phyloP scores from a whole-genome alignment of 73 alveolate species.

The Stentor roeselii region DNA sequence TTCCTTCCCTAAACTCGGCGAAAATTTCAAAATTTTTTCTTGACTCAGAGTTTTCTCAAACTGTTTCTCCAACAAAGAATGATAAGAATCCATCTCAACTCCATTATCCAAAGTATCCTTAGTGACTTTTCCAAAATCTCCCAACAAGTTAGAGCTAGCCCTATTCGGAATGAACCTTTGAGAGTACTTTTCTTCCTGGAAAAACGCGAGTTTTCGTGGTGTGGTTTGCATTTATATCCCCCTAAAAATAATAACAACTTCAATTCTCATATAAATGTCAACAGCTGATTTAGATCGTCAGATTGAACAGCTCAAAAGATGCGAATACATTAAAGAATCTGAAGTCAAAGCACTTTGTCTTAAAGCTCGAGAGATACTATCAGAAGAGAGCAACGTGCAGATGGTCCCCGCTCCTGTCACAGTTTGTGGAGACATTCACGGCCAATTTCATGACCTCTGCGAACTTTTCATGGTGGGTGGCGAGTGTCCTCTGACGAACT shows the following conservation, averaged over 20 bases:
- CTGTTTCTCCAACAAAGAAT: neutral
- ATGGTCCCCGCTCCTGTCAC: conserved; percentile 50
- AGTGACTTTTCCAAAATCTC: neutral
- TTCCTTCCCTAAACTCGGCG: neutral
- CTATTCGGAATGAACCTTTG: conserved; percentile 11
- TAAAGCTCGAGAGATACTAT: conserved; percentile 48
- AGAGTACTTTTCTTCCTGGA: neutral
- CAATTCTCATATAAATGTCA: too few species aligned
- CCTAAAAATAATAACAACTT: too few species aligned
- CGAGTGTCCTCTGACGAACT: conserved; percentile 91
- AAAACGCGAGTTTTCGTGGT: neutral
- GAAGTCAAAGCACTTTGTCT: conserved; percentile 74
- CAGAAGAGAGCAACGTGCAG: conserved; percentile 62
- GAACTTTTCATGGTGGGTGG: conserved; percentile 94
- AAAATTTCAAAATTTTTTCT: too few species aligned
- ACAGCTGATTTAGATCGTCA: conserved; percentile 42
- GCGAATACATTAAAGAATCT: conserved; percentile 87
- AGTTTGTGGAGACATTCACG: conserved; percentile 88
- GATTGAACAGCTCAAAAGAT: conserved; percentile 48
- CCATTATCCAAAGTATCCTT: neutral
- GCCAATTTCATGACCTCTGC: conserved; percentile 88
- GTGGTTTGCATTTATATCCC: neutral
- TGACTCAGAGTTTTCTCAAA: neutral
- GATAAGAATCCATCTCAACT: neutral
- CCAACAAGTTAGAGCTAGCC: neutral